Base-by-base conservation (phyloP, 352 stramenopile species). In the Pythium dissotocum region DNA sequence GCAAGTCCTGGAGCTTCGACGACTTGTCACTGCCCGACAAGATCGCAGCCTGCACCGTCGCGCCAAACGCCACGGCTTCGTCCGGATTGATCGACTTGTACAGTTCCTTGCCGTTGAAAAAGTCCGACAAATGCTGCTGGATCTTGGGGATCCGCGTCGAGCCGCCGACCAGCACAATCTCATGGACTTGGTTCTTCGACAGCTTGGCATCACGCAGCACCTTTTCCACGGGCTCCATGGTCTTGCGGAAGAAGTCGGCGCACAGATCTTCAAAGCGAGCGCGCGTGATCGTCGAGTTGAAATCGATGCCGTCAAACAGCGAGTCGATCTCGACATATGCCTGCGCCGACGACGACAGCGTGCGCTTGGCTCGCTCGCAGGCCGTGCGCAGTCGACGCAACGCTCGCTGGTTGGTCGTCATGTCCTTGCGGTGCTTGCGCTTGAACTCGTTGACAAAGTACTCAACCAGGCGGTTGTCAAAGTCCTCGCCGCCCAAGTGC, bases 301-400 rank as follows among this genome's bases (percentile, higher is more conserved):
- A 98, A 70, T 98, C 94, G 32, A 97, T 82, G 36, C 93, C 93
- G 51, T 98, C 94, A 66, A 90, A 98, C 8, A 98, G 82, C 51
- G 84, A 95, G 72, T 98, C 94, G 69, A 98, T 98, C 71, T 98
- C 93, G 64, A 98, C 97, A 77, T 97, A 92, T 6, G 94, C 92
- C 78, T 98, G 90, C 8, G 91, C 96, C 36, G 88, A 97, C 24
- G 81, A 90, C 26, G 92, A 98, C 16, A 99, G 80, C 46, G 91
- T 97, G 54, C 93, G 88, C 91, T 99, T 99, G 18, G 96, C 94
- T 52, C 94, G 84, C 78, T 98, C 96, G 72, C 93, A 98, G 4
- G 91, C 89, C 38, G 89, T 98, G 56, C 94, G 88, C 28, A 98
- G 83, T 70, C 94, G 89, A 76, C 90, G 88, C 24, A 98, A 69